Conservation (phyloP, 495 filamentous ascomycete genomes). For the Penicillium verhagenii region DNA sequence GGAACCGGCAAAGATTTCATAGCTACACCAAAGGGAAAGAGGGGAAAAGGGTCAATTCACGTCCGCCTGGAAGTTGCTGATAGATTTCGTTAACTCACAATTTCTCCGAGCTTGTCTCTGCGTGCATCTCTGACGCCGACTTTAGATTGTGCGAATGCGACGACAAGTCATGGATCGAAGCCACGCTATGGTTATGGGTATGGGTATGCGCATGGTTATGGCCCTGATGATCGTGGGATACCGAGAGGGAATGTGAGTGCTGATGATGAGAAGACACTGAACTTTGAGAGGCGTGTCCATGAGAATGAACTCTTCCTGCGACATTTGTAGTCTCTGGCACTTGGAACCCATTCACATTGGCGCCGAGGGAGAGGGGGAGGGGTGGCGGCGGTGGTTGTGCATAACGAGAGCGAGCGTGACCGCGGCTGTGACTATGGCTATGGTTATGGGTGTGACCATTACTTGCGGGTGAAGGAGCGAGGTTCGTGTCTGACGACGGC, state of each 20-base stretch:
- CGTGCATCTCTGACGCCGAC: background rate
- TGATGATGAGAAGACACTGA: constrained; percentile 25
- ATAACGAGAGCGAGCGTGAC: constrained; percentile 43
- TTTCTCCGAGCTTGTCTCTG: constrained; percentile 5
- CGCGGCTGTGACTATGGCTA: constrained; percentile 38
- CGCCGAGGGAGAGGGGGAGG: constrained; percentile 27
- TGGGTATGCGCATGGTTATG: constrained; percentile 15
- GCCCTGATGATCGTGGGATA: constrained; percentile 18
- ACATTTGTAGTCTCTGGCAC: constrained; percentile 17
- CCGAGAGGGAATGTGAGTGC: constrained; percentile 31
- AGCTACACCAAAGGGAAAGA: constrained; percentile 21
- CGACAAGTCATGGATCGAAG: constrained; percentile 6
- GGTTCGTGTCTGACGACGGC: constrained; percentile 33
- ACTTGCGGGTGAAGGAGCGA: constrained; percentile 19
- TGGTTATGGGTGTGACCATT: constrained; percentile 34
- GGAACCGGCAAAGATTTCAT: constrained; percentile 33
- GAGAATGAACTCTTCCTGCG: constrained; percentile 16
- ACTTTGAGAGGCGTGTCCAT: constrained; percentile 21
- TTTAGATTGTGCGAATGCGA: constrained; percentile 11
- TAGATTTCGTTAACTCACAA: constrained; percentile 14
- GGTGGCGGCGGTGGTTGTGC: constrained; percentile 34
- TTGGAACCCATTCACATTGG: constrained; percentile 17
- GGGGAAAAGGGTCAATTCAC: constrained; percentile 18
- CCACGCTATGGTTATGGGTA: constrained; percentile 20
- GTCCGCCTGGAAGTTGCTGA: background rate